Conservation (phyloP, 2,329 filamentous ascomycete species). For the Fusarium clavum region DNA sequence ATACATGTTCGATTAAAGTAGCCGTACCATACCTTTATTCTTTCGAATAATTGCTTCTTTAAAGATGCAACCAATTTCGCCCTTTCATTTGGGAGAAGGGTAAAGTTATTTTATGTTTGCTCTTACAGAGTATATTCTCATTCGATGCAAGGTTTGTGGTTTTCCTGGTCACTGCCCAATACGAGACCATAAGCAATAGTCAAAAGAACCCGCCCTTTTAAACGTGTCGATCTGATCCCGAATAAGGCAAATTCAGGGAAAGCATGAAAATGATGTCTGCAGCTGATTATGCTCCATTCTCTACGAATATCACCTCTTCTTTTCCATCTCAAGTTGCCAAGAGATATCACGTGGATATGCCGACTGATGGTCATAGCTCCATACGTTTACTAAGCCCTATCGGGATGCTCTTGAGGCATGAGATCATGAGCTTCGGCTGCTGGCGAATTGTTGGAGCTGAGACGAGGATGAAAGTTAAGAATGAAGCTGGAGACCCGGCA, state of each 20-base stretch:
- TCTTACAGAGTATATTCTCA: neutral
- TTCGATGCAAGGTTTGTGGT: slow-evolving; percentile 2
- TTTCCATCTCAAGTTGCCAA: slow-evolving; percentile 22
- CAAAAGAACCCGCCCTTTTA: slow-evolving; percentile 15
- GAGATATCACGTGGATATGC: slow-evolving; percentile 41
- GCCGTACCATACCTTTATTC: neutral
- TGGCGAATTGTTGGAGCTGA: slow-evolving; percentile 17
- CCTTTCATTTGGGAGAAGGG: neutral
- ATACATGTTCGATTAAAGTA: neutral
- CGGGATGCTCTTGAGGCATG: slow-evolving; percentile 18
- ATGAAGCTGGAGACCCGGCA: slow-evolving; percentile 30
- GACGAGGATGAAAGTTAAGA: slow-evolving; percentile 16
- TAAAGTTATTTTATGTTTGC: neutral
- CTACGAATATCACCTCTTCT: slow-evolving; percentile 10
- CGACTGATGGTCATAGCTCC: slow-evolving; percentile 48
- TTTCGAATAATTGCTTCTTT: neutral
- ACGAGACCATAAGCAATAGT: slow-evolving; percentile 9
- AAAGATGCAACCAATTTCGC: neutral
- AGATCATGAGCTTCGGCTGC: slow-evolving; percentile 25
- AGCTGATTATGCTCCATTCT: slow-evolving; percentile 5
- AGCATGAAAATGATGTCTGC: slow-evolving; percentile 19
- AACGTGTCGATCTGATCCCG: slow-evolving; percentile 33
- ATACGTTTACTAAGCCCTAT: slow-evolving; percentile 44
- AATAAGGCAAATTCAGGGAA: slow-evolving; percentile 22
- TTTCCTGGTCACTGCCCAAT: slow-evolving; percentile 40